Percentiles rank a stretch among this genome's conserved stretches.
Conservation (phyloP, 1,284 basidiomycete species). For the Puccinia sorghi region DNA sequence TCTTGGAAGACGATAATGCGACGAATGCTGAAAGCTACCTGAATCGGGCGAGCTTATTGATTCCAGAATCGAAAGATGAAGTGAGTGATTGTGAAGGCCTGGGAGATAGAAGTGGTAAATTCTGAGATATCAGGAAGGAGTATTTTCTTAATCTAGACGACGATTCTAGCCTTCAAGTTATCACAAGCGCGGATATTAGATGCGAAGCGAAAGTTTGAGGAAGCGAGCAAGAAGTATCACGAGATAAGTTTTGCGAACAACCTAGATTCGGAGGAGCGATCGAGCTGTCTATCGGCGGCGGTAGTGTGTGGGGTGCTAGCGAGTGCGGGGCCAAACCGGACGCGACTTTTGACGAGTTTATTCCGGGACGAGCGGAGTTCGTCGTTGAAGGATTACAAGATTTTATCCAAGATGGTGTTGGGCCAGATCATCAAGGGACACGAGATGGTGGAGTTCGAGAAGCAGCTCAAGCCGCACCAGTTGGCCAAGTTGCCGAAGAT, state of each 20-base stretch:
- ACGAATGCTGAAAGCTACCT: conserved; percentile 94
- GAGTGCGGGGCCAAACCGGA: conserved; percentile 91
- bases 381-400: conserved; percentile 77
- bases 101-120: no score
- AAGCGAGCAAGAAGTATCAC: conserved; percentile 92
- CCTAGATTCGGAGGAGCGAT: conserved; percentile 49
- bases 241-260: conserved; percentile 84
- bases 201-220: conserved; percentile 83
- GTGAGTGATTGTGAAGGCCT: conserved; percentile 67
- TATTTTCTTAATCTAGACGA: no score
- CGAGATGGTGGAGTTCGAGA: conserved; percentile 87
- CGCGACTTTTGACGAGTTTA: conserved; percentile 83
- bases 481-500: conserved; percentile 73
- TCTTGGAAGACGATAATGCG: conserved; percentile 92
- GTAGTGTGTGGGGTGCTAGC: conserved; percentile 96
- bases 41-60: conserved; percentile 85
- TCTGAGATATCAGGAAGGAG: no score
- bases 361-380: conserved; percentile 87
- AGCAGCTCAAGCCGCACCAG: conserved; percentile 84
- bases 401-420: conserved; percentile 94
- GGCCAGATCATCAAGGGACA: conserved; percentile 88
- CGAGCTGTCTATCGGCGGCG: conserved; percentile 65
- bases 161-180: conserved; percentile 55
- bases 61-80: conserved; percentile 73
- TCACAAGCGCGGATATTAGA: conserved; percentile 81